Conservation (phyloP, 2,329 filamentous ascomycete species). For the Aureobasidium subglaciale region DNA sequence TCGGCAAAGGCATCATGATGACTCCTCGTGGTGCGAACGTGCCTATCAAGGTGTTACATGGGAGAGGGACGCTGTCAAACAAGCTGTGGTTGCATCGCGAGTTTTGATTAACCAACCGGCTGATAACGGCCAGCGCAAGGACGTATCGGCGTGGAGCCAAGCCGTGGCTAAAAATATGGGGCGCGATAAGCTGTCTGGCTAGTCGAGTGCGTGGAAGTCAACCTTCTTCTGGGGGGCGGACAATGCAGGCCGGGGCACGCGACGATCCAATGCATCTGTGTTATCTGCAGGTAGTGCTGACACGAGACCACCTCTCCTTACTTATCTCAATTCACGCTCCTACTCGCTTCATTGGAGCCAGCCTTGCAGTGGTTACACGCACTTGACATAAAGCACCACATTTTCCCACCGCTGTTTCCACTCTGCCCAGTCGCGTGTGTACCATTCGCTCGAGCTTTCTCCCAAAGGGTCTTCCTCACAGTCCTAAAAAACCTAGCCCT, state of each 20-base stretch:
- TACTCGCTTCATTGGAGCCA: slow-evolving; percentile 1
- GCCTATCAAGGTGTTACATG: slow-evolving; percentile 12
- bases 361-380: slow-evolving; percentile 10
- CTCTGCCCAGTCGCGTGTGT: background rate
- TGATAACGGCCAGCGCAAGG: slow-evolving; percentile 6
- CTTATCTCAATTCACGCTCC: slow-evolving; percentile 7
- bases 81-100: slow-evolving; percentile 14
- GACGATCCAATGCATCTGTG: slow-evolving; percentile 2
- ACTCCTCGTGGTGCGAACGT: background rate
- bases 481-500: slow-evolving; percentile 5
- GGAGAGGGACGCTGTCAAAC: background rate
- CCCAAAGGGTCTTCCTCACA: background rate
- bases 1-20: background rate
- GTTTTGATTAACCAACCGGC: background rate
- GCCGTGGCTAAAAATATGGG: slow-evolving; percentile 2
- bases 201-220: background rate
- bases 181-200: slow-evolving; percentile 8
- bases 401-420: slow-evolving; percentile 5
- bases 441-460: slow-evolving; percentile 2
- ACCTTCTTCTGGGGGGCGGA: background rate
- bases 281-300: slow-evolving; percentile 12
- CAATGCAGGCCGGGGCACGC: background rate
- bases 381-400: slow-evolving; percentile 7
- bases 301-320: slow-evolving; percentile 12
- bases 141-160: background rate